phyloP scores from a whole-genome alignment of 225 moss, liverwort and hornwort species.

The Bryum argenteum region DNA sequence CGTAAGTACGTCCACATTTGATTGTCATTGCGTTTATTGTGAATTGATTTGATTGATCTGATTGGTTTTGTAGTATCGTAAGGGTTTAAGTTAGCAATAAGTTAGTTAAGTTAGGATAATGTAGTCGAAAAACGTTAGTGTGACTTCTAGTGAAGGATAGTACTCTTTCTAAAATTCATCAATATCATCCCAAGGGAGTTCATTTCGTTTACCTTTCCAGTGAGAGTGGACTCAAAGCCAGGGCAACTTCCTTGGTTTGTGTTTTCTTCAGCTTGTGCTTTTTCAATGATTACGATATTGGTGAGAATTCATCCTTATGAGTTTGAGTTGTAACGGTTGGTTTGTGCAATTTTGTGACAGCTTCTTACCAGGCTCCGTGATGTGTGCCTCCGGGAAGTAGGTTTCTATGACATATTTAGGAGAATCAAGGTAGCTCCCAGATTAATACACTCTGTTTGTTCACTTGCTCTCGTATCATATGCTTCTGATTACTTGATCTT shows the following conservation, averaged over 20 bases:
- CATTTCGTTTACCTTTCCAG: neutral
- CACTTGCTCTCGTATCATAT: neutral
- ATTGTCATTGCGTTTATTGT: slow-evolving; percentile 3
- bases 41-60: slow-evolving; percentile 9
- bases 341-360: slow-evolving; percentile 43
- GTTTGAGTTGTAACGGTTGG: neutral
- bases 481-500: slow-evolving; percentile 13
- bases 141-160: neutral
- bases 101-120: neutral
- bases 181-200: neutral
- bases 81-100: no score
- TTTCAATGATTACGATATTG: no score
- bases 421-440: slow-evolving; percentile 65
- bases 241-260: neutral
- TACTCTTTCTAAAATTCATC: neutral
- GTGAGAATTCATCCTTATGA: neutral
- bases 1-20: slow-evolving; percentile 50
- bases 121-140: neutral
- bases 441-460: neutral
- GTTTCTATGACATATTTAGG: slow-evolving; percentile 86
- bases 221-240: neutral
- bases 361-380: slow-evolving; percentile 86
- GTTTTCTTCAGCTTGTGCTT: neutral
- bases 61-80: no score
- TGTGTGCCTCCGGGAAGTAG: slow-evolving; percentile 79